Percentiles rank a stretch among this genome's conserved stretches.
These are phyloP conservation scores for Fusarium cicatricum DNA, from an alignment of 2,329 filamentous ascomycete genomes.

Conservation along the genomic window DNA sequence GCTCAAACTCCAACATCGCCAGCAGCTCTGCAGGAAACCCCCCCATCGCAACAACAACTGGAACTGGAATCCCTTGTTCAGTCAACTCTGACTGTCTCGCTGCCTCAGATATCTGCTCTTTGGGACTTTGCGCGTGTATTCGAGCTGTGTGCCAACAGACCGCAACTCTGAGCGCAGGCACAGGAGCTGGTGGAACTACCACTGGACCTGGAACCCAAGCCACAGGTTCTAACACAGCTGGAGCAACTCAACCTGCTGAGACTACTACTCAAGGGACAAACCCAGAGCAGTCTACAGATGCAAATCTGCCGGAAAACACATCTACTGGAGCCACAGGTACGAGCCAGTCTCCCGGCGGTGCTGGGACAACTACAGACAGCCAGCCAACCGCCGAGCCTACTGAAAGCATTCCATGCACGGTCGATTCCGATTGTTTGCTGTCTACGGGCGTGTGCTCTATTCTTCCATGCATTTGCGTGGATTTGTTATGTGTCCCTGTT, in stretches of 20 bases:
- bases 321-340: background rate
- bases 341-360: background rate
- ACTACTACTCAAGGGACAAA: background rate
- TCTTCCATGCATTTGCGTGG: slow-evolving; percentile 4
- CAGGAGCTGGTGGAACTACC: too few species aligned
- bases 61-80: too few species aligned
- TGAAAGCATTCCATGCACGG: background rate
- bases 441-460: slow-evolving; percentile 2
- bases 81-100: background rate
- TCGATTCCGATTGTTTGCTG: slow-evolving; percentile 7
- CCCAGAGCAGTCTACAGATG: background rate
- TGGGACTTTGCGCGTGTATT: too few species aligned
- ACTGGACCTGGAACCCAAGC: background rate
- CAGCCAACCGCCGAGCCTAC: slow-evolving; percentile 1
- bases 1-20: background rate
- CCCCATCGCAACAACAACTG: too few species aligned
- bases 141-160: too few species aligned
- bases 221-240: background rate
- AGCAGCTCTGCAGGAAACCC: background rate
- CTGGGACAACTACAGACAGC: background rate
- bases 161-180: too few species aligned
- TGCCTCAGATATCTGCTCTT: background rate
- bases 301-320: background rate
- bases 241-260: background rate
- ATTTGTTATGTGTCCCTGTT: slow-evolving; percentile 7